Base-by-base conservation (phyloP, 176 grass and related monocot genomes). In the Bolboschoenus planiculmis region DNA sequence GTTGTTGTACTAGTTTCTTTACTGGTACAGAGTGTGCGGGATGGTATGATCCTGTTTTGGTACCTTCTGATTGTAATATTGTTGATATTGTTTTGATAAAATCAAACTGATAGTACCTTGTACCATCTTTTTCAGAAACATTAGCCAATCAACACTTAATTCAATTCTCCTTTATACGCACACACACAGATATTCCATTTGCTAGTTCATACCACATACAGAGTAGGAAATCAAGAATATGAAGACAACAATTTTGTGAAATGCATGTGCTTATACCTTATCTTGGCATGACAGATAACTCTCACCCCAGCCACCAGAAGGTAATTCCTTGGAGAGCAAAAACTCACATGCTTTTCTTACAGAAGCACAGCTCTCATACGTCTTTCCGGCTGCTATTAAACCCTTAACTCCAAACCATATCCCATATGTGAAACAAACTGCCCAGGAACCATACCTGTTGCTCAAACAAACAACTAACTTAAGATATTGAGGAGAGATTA, bases 221-320 rank as follows among this genome's bases (percentile, higher is more conserved):
- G 1, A 14, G 18, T 24, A 67, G 15, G 48, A n/a, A 43, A 71
- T 71, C 66, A 43, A 72, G 37, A 29, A 72, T 68, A 81, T 68
- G 51, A 21, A 64, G 10, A 44, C 53, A 61, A 30, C 46, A 48
- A 30, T 59, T 73, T 85, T 85, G 11, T 70, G 51, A 35, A 64
- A 83, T 46, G 63, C 15, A 55, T 73, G 46, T 48, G 81, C 21
- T 73, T 30, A 50, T 79, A 95, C 96, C 90, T 98, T 92, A 81
- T 98, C 86, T 90, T 95, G 92, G 84, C 86, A 98, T 9, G 96
- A 98, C 64, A 98, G 83, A 87, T 98, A 98, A 84, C 92, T 98
- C 88, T 98, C 96, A 59, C 96, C 96, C 96, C 96, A 98, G 46
- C 92, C 96, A 85, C 96, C 96, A 1, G 85, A 91, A 83, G 96